Conservation (phyloP, 2,329 filamentous ascomycete genomes). For the Nothophoma quercina region DNA sequence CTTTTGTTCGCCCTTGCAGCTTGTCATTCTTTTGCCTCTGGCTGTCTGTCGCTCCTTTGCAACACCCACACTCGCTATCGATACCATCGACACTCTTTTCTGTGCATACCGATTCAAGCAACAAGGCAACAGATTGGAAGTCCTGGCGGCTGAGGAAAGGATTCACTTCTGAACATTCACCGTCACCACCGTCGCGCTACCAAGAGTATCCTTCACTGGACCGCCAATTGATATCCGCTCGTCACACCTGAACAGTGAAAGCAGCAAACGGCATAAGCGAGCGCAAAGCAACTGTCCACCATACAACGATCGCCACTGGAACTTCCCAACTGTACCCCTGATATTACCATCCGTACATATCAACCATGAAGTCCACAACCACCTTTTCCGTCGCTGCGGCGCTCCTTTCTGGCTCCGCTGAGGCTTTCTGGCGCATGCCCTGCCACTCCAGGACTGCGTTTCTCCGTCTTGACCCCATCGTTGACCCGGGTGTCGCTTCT, state of each 20-base stretch:
- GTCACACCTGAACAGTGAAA: slow-evolving; percentile 9
- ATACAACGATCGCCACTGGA: slow-evolving; percentile 1
- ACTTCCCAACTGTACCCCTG: slow-evolving; percentile 1
- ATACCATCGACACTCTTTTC: slow-evolving; percentile 38
- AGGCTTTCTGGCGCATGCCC: slow-evolving; percentile 76
- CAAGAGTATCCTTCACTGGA: slow-evolving; percentile 17
- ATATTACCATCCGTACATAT: slow-evolving; percentile 11
- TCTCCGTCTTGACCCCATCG: slow-evolving; percentile 62
- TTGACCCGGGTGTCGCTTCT: slow-evolving; percentile 38
- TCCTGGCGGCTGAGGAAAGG: slow-evolving; percentile 38
- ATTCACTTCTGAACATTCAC: slow-evolving; percentile 16
- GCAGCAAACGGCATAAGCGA: slow-evolving; percentile 1
- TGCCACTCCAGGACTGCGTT: slow-evolving; percentile 68
- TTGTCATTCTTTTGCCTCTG: slow-evolving; percentile 41
- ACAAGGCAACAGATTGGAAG: slow-evolving; percentile 27
- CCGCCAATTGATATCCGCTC: slow-evolving; percentile 6
- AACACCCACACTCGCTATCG: slow-evolving; percentile 37
- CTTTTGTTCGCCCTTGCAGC: slow-evolving; percentile 34
- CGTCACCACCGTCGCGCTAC: slow-evolving; percentile 3
- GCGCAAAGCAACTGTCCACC: slow-evolving; percentile 1
- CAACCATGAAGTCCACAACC: slow-evolving; percentile 43
- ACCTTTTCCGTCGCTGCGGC: slow-evolving; percentile 38
- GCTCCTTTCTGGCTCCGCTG: slow-evolving; percentile 53
- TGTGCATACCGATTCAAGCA: slow-evolving; percentile 31
- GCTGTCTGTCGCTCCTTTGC: slow-evolving; percentile 32